Evolutionary conservation across 129 eudicot genomes (phyloP).

Genomic region (Erigeron canadensis): DNA sequence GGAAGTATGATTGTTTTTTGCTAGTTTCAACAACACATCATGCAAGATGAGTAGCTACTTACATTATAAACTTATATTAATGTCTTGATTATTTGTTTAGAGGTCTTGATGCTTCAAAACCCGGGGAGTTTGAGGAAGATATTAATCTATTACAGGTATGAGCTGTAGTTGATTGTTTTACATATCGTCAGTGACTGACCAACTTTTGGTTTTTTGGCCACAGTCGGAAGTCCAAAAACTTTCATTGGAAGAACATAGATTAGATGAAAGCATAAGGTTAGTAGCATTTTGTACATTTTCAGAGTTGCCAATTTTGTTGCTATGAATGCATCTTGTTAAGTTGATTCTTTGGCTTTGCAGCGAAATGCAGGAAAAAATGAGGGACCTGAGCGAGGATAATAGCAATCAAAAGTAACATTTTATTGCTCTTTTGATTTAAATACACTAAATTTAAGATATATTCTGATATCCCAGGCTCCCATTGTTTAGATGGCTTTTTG

Average conservation of each 20-base stretch:
- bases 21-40: constrained; percentile 1
- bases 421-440: not conserved
- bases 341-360: constrained; percentile 47
- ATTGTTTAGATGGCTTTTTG: constrained; percentile 85
- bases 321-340: constrained; percentile 9
- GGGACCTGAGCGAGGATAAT: constrained; percentile 89
- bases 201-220: constrained; percentile 25
- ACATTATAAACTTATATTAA: constrained; percentile 11
- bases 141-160: constrained; percentile 67
- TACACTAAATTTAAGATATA: not conserved
- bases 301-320: constrained; percentile 25
- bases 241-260: constrained; percentile 69
- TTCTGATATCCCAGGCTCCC: not conserved
- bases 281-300: constrained; percentile 10
- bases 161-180: not conserved
- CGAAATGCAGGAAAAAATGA: constrained; percentile 87
- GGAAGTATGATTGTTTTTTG: constrained; percentile 67
- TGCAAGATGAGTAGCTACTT: constrained; percentile 7
- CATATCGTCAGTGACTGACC: constrained; percentile 10
- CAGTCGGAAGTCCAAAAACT: constrained; percentile 91
- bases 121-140: constrained; percentile 74
- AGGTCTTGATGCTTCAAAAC: constrained; percentile 85
- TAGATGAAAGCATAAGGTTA: constrained; percentile 89
- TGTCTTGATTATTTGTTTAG: constrained; percentile 39
- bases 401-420: constrained; percentile 61